A percentile compares a stretch with the other conserved stretches of the same genome.
These are phyloP conservation scores for Penstemon barbatus DNA, from an alignment of 257 asterid genomes.

Conservation along the genomic window DNA sequence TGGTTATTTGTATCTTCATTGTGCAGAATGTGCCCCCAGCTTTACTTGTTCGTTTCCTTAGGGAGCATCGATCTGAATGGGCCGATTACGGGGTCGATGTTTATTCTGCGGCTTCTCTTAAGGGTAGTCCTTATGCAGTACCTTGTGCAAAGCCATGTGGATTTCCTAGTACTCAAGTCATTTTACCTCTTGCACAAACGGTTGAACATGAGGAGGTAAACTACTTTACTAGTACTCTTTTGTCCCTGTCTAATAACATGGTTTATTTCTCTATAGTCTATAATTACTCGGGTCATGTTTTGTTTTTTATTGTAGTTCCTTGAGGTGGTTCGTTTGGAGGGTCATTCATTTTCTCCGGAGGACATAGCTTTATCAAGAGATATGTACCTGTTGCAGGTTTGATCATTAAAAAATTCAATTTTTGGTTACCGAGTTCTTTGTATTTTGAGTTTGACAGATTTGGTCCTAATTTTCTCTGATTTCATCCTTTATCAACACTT, in stretches of 20 bases:
- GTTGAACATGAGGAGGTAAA: conserved; percentile 85
- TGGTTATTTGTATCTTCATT: conserved; percentile 3
- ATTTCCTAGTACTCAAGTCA: conserved; percentile 71
- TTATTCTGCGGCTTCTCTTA: conserved; percentile 80
- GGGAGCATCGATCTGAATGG: conserved; percentile 96
- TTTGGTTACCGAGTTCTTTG: too few species aligned
- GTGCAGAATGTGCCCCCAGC: conserved; percentile 82
- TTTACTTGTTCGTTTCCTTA: conserved; percentile 72
- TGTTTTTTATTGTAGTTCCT: conserved; percentile 47
- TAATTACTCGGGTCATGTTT: not conserved
- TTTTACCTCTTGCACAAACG: conserved; percentile 78
- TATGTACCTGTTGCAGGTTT: conserved; percentile 83
- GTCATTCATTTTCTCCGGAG: conserved; percentile 71
- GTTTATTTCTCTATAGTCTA: too few species aligned
- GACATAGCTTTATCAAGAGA: conserved; percentile 80
- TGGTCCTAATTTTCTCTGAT: too few species aligned
- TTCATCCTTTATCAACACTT: too few species aligned
- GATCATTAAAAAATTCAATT: not conserved
- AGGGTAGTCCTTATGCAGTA: conserved; percentile 62
- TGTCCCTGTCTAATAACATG: not conserved
- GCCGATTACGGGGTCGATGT: conserved; percentile 82
- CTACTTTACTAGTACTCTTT: not conserved
- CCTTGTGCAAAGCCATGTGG: conserved; percentile 74
- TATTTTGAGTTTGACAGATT: too few species aligned
- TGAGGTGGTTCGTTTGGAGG: conserved; percentile 86